Percentiles rank a stretch among this genome's conserved stretches.
These are phyloP conservation scores for Trichosporon sp. DNA, from an alignment of 1,284 basidiomycete genomes.

Conservation along the genomic window DNA sequence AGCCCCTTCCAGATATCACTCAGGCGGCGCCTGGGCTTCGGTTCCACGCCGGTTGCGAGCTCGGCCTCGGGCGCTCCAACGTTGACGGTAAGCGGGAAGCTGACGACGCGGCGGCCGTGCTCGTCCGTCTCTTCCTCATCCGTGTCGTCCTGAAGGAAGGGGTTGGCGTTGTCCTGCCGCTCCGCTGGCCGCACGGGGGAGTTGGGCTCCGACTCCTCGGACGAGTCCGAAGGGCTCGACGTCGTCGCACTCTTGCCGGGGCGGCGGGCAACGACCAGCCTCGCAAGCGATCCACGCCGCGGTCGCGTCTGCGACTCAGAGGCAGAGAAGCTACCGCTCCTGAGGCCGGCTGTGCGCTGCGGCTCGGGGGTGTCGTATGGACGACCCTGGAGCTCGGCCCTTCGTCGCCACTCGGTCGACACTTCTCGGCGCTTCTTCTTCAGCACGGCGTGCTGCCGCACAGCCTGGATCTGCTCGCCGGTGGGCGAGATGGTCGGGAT, in stretches of 20 bases:
- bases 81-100: not conserved
- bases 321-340: not conserved
- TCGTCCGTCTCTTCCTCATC: not conserved
- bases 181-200: not conserved
- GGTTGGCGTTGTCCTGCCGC: not conserved
- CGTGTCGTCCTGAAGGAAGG: not conserved
- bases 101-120: not conserved
- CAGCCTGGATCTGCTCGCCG: not conserved
- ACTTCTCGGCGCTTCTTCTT: not conserved
- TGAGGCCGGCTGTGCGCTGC: not conserved
- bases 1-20: not conserved
- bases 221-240: not conserved
- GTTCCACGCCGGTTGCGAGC: not conserved
- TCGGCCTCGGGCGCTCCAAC: not conserved
- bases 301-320: not conserved
- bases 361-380: not conserved
- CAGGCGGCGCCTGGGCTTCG: not conserved
- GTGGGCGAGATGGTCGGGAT: not conserved
- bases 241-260: not conserved
- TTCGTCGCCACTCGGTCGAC: not conserved
- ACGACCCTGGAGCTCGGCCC: not conserved
- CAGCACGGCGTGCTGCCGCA: not conserved
- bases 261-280: not conserved
- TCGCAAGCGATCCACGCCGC: not conserved
- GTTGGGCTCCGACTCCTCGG: conserved; percentile 1